Percentiles rank a stretch among this genome's conserved stretches.
These are phyloP conservation scores for Monosporascus sp. DNA, from an alignment of 2,329 filamentous ascomycete species.

Conservation along the genomic window DNA sequence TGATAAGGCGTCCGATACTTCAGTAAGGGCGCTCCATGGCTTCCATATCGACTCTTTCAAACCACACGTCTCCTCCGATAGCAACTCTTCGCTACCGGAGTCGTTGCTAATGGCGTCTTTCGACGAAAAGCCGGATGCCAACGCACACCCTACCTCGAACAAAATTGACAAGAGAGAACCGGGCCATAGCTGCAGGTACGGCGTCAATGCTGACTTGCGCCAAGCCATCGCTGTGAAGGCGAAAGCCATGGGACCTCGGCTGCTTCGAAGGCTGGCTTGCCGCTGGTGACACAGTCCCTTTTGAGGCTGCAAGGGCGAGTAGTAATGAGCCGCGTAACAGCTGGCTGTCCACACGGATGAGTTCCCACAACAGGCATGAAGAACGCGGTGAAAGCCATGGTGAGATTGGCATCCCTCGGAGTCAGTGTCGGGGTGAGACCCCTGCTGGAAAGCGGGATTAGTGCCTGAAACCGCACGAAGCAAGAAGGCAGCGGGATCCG, in stretches of 20 bases:
- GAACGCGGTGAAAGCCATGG: constrained; percentile 28
- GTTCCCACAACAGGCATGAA: constrained; percentile 21
- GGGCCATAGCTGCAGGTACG: background rate
- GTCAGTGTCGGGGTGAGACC: constrained; percentile 28
- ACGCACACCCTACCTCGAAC: background rate
- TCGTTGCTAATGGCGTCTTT: constrained; percentile 3
- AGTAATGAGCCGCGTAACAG: constrained; percentile 14
- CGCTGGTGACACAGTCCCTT: constrained; percentile 22
- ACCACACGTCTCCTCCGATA: no score
- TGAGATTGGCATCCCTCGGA: constrained; percentile 21
- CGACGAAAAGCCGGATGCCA: constrained; percentile 3
- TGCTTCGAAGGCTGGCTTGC: constrained; percentile 18
- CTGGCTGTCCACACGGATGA: constrained; percentile 15
- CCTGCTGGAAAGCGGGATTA: background rate
- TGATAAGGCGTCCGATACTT: background rate
- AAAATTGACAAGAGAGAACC: background rate
- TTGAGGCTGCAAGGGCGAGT: constrained; percentile 8
- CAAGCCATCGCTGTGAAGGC: constrained; percentile 9
- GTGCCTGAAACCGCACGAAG: no score
- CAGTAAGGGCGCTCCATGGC: background rate
- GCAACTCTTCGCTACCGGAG: constrained; percentile 3
- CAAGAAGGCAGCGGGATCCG: no score
- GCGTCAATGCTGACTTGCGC: background rate
- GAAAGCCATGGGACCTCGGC: constrained; percentile 2
- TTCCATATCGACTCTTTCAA: no score